These are phyloP conservation scores for Jatropha multifida DNA, from an alignment of 441 rosid species.

Conservation along the genomic window DNA sequence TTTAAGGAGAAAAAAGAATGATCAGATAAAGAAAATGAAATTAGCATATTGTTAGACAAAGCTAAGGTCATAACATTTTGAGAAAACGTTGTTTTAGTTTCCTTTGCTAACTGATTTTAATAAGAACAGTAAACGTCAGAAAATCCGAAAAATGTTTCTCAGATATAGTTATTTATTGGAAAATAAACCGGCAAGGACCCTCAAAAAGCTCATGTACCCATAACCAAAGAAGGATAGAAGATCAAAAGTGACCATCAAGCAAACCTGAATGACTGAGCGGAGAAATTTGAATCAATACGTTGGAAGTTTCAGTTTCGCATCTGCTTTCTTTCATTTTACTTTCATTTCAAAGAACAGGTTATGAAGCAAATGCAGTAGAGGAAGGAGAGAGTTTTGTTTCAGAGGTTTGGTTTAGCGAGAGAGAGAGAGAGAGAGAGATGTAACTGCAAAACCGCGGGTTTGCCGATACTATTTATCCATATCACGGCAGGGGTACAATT, in stretches of 20 bases:
- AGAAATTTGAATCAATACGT: background rate
- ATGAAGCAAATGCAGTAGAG: background rate
- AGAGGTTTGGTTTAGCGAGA: background rate
- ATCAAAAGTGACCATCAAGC: background rate
- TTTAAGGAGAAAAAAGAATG: background rate
- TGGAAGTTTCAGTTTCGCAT: background rate
- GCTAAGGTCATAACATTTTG: background rate
- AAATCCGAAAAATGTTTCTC: too few species aligned
- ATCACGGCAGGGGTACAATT: slow-evolving; percentile 35
- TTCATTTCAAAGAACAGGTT: background rate
- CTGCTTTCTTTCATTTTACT: background rate
- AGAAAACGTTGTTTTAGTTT: too few species aligned
- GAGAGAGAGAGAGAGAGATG: slow-evolving; percentile 16
- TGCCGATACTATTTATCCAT: slow-evolving; percentile 51
- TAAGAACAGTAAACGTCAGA: too few species aligned
- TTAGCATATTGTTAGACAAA: background rate
- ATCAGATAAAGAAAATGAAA: background rate
- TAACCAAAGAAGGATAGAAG: background rate
- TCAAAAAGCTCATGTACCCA: too few species aligned
- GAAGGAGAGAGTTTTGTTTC: background rate
- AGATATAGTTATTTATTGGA: too few species aligned
- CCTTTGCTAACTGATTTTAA: too few species aligned
- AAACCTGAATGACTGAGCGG: background rate
- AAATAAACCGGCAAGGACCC: too few species aligned
- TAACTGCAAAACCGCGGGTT: slow-evolving; percentile 41